A percentile compares a stretch with the other conserved stretches of the same genome.
phyloP scores from a whole-genome alignment of 202 grass and related monocot genomes.

The Saccharum hybrid region DNA sequence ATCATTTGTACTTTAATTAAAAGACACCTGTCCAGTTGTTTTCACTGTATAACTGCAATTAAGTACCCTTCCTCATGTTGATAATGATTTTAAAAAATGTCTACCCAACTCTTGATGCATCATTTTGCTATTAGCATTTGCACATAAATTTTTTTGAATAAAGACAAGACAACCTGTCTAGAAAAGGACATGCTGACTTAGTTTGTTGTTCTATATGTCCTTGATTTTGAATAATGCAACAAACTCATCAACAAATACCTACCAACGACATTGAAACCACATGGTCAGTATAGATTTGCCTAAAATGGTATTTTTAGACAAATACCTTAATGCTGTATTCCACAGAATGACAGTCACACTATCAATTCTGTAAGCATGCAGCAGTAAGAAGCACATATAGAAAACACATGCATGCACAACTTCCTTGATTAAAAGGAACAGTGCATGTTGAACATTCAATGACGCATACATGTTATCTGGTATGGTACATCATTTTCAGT shows the following conservation, averaged over 20 bases:
- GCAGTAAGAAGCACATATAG: not conserved
- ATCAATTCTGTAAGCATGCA: slow-evolving; percentile 8
- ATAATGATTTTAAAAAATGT: slow-evolving; percentile 10
- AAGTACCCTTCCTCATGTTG: not conserved
- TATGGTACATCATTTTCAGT: slow-evolving; percentile 27
- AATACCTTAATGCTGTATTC: not conserved
- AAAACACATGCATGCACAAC: not conserved
- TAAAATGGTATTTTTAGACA: slow-evolving; percentile 1
- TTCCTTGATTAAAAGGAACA: not conserved
- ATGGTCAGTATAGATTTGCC: not conserved
- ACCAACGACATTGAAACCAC: slow-evolving; percentile 5
- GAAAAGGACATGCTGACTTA: slow-evolving; percentile 3
- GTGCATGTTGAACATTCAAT: slow-evolving; percentile 3
- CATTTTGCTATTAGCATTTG: not conserved
- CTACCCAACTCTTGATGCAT: not conserved
- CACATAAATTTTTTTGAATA: not conserved
- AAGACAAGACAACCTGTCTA: slow-evolving; percentile 3
- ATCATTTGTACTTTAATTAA: slow-evolving; percentile 12
- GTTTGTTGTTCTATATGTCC: slow-evolving; percentile 1
- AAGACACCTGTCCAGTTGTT: slow-evolving; percentile 17
- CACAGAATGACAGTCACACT: not conserved
- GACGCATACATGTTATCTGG: slow-evolving; percentile 24
- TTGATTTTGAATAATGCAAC: slow-evolving; percentile 2
- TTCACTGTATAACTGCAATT: not conserved
- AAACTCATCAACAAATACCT: slow-evolving; percentile 4